These are phyloP conservation scores for Bromus sterilis DNA, from an alignment of 176 grass and related monocot species.

Conservation along the genomic window DNA sequence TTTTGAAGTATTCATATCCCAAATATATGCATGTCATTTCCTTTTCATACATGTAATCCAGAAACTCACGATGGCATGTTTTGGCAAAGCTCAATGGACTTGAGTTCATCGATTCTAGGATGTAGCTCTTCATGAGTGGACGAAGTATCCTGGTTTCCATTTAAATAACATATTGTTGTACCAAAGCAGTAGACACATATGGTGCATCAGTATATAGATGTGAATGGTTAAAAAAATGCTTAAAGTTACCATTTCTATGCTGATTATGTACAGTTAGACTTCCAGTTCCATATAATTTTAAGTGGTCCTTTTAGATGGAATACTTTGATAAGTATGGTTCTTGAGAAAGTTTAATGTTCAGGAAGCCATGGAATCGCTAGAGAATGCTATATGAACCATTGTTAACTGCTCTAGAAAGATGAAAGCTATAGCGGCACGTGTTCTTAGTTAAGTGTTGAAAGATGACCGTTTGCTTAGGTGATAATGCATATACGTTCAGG, in stretches of 20 bases:
- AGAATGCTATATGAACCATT: not conserved
- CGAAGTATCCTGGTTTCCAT: not conserved
- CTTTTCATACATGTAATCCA: not conserved
- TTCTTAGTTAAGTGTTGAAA: not conserved
- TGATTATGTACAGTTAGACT: not conserved
- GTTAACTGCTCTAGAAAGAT: not conserved
- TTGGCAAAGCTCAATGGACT: not conserved
- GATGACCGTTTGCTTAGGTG: not conserved
- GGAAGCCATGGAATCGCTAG: not conserved
- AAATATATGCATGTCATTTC: not conserved
- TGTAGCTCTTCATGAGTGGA: not conserved
- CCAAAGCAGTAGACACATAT: not conserved
- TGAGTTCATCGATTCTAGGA: not conserved
- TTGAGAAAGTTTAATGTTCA: not conserved
- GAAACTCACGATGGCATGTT: not conserved
- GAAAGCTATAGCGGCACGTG: not conserved
- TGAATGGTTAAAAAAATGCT: not conserved
- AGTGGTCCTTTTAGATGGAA: not conserved
- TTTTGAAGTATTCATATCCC: not conserved
- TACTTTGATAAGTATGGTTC: not conserved
- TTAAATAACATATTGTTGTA: not conserved
- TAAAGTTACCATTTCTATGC: no score
- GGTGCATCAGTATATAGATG: not conserved
- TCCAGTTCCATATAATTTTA: not conserved
- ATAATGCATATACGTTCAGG: not conserved